Base-by-base conservation (phyloP, 2,329 filamentous ascomycete genomes). In the Alternaria ethzedia region DNA sequence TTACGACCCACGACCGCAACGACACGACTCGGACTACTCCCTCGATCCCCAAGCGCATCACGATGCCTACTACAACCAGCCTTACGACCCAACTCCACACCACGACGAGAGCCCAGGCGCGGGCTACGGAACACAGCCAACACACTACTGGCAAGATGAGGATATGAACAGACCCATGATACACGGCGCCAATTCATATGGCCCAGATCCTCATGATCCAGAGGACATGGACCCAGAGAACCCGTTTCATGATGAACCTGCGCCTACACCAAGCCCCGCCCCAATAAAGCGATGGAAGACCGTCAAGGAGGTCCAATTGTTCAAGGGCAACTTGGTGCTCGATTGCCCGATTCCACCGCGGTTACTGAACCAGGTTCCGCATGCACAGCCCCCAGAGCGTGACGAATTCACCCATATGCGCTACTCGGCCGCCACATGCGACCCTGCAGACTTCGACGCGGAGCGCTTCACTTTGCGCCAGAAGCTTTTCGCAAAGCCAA, bases 271-370 rank as follows among this genome's bases (percentile, higher is more conserved):
- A 20, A 85, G 84, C 69, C 87, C 85, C 59, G 87, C 83, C 67
- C 87, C 87, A 5, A 89, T 98, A 70, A 91, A 92, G 79, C 88
- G 96, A 78, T 98, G 93, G 92, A 99, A 98, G 85, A 99, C 96
- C 0, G 95, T 99, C 52, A 99, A 98, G 82, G 93, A 97, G 83
- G 95, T 99, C n/a, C 90, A 96, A 74, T 83, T 99, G 57, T 99
- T 97, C 85, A 91, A 96, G 70, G 96, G 96, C 68, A 99, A 99
- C 81, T 87, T 99, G 74, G 94, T 99, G 41, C 89, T 99, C 4
- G 96, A 99, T 80, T 99, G 96, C 78, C 96, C 96, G 0, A 93
- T 99, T 61, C 95, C 96, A 0, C 95, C 96, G 0, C 89, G 90
- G 73, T 84, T 99, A 46, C 84, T 99, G 47, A 94, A 91, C 75